Evolutionary conservation across 164 flowering plant species (phyloP).

Genomic region (Chloranthus sessilifolius): DNA sequence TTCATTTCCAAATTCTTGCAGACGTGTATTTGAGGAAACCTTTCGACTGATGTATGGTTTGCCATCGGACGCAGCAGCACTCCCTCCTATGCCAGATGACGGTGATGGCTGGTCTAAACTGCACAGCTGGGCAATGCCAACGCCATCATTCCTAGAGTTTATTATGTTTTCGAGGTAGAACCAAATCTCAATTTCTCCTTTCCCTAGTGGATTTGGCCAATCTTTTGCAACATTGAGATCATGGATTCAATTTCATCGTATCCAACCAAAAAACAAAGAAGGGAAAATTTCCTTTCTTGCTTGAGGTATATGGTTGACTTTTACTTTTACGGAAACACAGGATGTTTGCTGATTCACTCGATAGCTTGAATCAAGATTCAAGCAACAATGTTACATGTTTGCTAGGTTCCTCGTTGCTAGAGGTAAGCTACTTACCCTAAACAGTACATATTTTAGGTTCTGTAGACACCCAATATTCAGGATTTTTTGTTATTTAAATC

Average conservation of each 20-base stretch:
- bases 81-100: conserved; percentile 96
- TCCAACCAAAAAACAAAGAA: too few species aligned
- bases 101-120: conserved; percentile 86
- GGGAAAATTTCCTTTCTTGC: too few species aligned
- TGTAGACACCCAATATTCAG: not conserved
- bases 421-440: conserved; percentile 39
- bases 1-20: conserved; percentile 26
- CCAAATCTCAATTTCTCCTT: too few species aligned
- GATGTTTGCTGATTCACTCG: conserved; percentile 88
- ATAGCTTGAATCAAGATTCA: conserved; percentile 47
- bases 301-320: too few species aligned
- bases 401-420: conserved; percentile 57
- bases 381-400: conserved; percentile 36
- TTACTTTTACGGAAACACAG: conserved; percentile 41
- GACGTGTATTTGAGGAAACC: conserved; percentile 67
- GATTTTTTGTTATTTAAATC: conserved; percentile 8
- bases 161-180: conserved; percentile 82
- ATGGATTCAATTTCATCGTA: too few species aligned
- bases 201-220: too few species aligned
- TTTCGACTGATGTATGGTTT: conserved; percentile 80
- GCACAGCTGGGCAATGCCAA: conserved; percentile 98
- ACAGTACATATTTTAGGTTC: conserved; percentile 3
- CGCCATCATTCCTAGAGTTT: conserved; percentile 87
- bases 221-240: too few species aligned
- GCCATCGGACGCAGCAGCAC: conserved; percentile 66